Conservation (phyloP, 2,329 filamentous ascomycete species). For the Microdochium trichocladiopsis region DNA sequence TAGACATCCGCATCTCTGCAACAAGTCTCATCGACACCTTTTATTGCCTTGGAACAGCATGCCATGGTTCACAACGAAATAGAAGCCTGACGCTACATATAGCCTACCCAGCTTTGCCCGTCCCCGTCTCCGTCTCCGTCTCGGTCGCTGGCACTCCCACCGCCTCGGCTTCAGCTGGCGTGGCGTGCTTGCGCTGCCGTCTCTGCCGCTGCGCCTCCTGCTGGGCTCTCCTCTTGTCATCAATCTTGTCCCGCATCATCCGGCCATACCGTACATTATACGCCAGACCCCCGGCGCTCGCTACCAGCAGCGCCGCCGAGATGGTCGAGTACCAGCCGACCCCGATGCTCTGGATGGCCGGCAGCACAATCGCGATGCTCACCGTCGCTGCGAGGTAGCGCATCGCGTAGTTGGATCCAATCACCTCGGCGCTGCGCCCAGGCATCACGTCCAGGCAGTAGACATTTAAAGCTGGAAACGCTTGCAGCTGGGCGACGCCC, state of each 20-base stretch:
- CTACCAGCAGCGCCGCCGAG: conserved; percentile 47
- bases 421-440: conserved; percentile 61
- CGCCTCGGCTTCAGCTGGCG: not conserved
- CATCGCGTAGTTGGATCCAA: conserved; percentile 74
- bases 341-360: conserved; percentile 66
- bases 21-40: too few species aligned
- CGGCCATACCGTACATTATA: conserved; percentile 41
- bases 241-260: conserved; percentile 45
- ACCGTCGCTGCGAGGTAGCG: conserved; percentile 69
- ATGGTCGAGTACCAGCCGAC: conserved; percentile 79
- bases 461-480: conserved; percentile 69
- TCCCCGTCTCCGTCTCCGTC: not conserved
- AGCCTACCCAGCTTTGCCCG: too few species aligned
- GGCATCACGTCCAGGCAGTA: conserved; percentile 83
- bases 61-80: too few species aligned
- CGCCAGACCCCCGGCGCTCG: conserved; percentile 35
- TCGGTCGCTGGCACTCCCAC: too few species aligned
- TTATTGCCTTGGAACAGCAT: too few species aligned
- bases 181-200: not conserved
- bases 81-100: too few species aligned
- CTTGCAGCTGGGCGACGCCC: conserved; percentile 67
- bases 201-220: conserved; percentile 11
- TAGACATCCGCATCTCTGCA: too few species aligned
- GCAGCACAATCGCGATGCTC: conserved; percentile 65
- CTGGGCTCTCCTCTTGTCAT: conserved; percentile 34